These are phyloP conservation scores for Nakataea oryzae DNA, from an alignment of 2,329 filamentous ascomycete species.

Conservation along the genomic window DNA sequence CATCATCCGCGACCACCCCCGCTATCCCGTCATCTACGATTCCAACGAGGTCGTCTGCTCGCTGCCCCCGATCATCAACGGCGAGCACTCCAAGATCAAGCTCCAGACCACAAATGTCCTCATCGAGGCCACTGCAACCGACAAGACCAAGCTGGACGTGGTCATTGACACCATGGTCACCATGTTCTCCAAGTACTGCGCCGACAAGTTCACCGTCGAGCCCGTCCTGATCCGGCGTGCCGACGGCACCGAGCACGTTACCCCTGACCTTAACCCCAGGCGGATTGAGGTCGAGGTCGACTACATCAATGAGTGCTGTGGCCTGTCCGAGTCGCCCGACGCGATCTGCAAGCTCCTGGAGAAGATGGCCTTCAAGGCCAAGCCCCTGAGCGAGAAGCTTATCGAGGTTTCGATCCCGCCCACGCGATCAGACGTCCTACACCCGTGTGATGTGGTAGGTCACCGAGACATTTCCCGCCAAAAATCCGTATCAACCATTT, in stretches of 20 bases:
- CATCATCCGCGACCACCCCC: constrained; percentile 86
- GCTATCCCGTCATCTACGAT: constrained; percentile 95
- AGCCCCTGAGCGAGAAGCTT: constrained; percentile 58
- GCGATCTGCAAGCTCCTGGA: constrained; percentile 70
- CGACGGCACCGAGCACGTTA: constrained; percentile 72
- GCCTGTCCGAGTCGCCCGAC: constrained; percentile 63
- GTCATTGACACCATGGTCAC: constrained; percentile 84
- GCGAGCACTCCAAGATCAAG: constrained; percentile 92
- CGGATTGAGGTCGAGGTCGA: constrained; percentile 73
- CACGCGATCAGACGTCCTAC: constrained; percentile 86
- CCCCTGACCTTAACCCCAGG: constrained; percentile 70
- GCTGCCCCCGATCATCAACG: constrained; percentile 94
- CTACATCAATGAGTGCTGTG: constrained; percentile 90
- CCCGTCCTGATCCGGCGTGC: constrained; percentile 86
- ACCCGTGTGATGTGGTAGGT: constrained; percentile 73
- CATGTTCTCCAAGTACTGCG: constrained; percentile 93
- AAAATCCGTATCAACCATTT: too few species aligned
- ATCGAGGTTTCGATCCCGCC: constrained; percentile 77
- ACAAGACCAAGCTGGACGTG: constrained; percentile 92
- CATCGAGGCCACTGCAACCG: constrained; percentile 93
- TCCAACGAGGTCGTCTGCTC: constrained; percentile 80
- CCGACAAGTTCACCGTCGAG: constrained; percentile 84
- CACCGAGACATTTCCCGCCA: too few species aligned
- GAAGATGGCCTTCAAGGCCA: constrained; percentile 82
- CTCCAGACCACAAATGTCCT: constrained; percentile 86